Conservation (phyloP, 2,329 filamentous ascomycete species). For the Claviceps sorghi region DNA sequence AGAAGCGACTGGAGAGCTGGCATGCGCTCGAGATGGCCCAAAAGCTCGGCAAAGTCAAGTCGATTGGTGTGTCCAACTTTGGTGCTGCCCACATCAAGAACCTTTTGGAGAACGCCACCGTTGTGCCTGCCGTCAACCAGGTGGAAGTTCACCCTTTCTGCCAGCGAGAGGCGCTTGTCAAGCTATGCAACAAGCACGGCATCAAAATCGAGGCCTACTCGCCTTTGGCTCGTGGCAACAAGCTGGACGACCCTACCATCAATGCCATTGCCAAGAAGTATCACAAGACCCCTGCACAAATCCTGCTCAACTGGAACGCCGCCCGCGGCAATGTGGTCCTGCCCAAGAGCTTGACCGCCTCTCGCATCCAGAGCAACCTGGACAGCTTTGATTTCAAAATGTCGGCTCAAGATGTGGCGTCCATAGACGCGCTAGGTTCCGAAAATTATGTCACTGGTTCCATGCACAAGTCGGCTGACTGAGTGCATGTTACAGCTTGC, state of each 20-base stretch:
- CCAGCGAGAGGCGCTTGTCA: slow-evolving; percentile 44
- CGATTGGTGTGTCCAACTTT: slow-evolving; percentile 70
- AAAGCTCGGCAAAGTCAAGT: slow-evolving; percentile 46
- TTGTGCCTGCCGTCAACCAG: slow-evolving; percentile 59
- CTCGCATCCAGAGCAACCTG: slow-evolving; percentile 52
- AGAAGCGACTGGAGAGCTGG: slow-evolving; percentile 59
- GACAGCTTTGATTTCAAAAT: slow-evolving; percentile 49
- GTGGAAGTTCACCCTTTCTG: slow-evolving; percentile 67
- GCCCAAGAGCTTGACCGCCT: slow-evolving; percentile 55
- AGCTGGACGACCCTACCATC: slow-evolving; percentile 44
- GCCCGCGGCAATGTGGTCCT: slow-evolving; percentile 61
- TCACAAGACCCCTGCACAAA: slow-evolving; percentile 53
- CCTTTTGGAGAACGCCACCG: slow-evolving; percentile 39
- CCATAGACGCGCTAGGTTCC: slow-evolving; percentile 46
- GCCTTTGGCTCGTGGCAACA: slow-evolving; percentile 22
- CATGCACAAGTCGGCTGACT: slow-evolving; percentile 27
- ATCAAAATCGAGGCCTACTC: slow-evolving; percentile 49
- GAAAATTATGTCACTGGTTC: slow-evolving; percentile 56
- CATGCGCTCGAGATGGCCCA: slow-evolving; percentile 53
- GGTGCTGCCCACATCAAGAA: slow-evolving; percentile 49
- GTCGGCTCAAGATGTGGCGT: slow-evolving; percentile 41
- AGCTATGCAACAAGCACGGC: slow-evolving; percentile 38
- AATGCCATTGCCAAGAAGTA: slow-evolving; percentile 52
- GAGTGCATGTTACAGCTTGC: slow-evolving; percentile 7
- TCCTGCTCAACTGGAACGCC: slow-evolving; percentile 66